Base-by-base conservation (phyloP, 164 flowering plant species). In the Cinnamomum chago region DNA sequence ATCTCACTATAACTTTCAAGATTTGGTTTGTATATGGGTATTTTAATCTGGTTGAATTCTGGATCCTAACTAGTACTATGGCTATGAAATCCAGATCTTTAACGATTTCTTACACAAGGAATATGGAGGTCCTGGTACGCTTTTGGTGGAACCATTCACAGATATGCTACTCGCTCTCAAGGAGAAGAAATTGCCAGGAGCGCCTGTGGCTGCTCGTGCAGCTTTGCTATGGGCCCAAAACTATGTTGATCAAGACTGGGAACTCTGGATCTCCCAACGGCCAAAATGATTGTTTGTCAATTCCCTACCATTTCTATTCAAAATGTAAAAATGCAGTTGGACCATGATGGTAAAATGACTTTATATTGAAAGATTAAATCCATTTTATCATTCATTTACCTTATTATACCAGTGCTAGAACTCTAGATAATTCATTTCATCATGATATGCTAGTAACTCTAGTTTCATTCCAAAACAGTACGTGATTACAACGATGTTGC, bases 61-160 rank as follows among this genome's bases (percentile, higher is more conserved):
- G 23, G 40, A 52, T 70, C 40, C 72, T 35, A 66, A 58, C 68
- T 67, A 1, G 23, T 17, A 66, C 25, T 25, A n/a, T 52, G 70
- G 5, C 10, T 70, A 7, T 77, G 67, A 78, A 68, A 81, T 52
- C 73, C 84, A 94, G 98, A 84, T 94, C 72, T 85, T 91, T 14
- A 81, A 72, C n/a, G 83, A 88, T 23, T 90, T 86, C 83, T 74
- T 94, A 84, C 83, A 74, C 69, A 76, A 83, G 47, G 79, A 76
- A n/a, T 90, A 88, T 81, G 97, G 95, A 71, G 93, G 97, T 22
- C 97, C 94, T 0, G 92, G 97, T 58, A 90, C 97, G 30, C 81
- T 92, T 64, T 64, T 90, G 83, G 90, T 92, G 76, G 95, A 92
- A 79, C 95, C 95, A 67, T 94, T 92, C 81, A 90, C 95, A 6